Evolutionary conservation across 1,284 basidiomycete species (phyloP), one percentile per base, ranked within the genome.

Genomic region (Thecaphora frezii): DNA sequence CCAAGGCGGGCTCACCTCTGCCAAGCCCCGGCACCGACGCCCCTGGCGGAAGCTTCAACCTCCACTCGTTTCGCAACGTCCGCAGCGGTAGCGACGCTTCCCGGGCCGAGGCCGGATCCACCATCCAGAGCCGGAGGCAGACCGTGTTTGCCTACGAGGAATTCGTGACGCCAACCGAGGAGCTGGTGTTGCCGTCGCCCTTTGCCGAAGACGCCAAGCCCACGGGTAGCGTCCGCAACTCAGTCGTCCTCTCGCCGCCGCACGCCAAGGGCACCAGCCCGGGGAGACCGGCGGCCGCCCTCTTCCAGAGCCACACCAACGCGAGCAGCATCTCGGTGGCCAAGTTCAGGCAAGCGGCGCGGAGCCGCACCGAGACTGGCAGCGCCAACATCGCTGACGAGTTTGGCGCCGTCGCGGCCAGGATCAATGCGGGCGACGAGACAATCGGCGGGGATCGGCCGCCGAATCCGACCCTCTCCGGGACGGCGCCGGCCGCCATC

Each of bases 251-350:
- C n/a, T 1, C 37, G 18, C 30, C 43, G 22, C 38, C 41, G 25
- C n/a, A 57, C 25, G 19, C 22, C 40, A 44, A 30, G 33, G 54
- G 52, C 18, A 46, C 51, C 21, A 64, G 61, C 39, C 61, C 61
- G 10, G 49, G 44, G 8, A 46, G 40, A 2, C 5, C 36, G 26
- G 22, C 38, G 5, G n/a, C n/a, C 36, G 46, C 16, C 13, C 9
- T 39, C 7, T 30, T 41, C 25, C 42, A 24, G 42, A 16, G 18
- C 21, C 49, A 48, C 18, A 30, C 51, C 12, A 60, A 54, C 24
- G 52, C 60, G 12, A 54, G 60, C 46, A 67, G 65, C 38, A 67
- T 67, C n/a, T 63, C 65, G 25, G 65, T 60, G 25, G 65, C 65
- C 41, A 51, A 51, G 19, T 67, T 67, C 47, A 52, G 65, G 13